Conservation (phyloP, 148 eudicot species). For the Beta vulgaris region DNA sequence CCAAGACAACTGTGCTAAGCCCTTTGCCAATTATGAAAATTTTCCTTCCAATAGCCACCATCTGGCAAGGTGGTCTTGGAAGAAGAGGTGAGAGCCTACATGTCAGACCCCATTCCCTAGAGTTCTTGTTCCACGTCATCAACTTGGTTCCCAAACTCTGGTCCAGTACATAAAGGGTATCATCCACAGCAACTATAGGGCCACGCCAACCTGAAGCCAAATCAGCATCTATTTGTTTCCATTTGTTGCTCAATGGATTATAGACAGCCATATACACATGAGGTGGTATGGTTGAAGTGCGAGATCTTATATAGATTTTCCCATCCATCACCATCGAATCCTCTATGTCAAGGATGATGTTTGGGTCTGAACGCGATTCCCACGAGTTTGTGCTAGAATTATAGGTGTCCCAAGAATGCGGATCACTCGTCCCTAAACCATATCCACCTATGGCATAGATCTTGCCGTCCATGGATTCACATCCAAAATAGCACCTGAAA, state of each 20-base stretch:
- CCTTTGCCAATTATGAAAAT: conserved; percentile 70
- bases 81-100: conserved; percentile 56
- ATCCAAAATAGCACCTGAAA: conserved; percentile 81
- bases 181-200: conserved; percentile 61
- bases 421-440: conserved; percentile 53
- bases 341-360: conserved; percentile 58
- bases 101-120: conserved; percentile 53
- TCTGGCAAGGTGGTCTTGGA: conserved; percentile 70
- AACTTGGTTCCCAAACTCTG: conserved; percentile 66
- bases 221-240: conserved; percentile 62
- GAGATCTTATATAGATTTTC: conserved; percentile 57
- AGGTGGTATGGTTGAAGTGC: conserved; percentile 54
- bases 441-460: conserved; percentile 79
- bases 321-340: conserved; percentile 62
- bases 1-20: conserved; percentile 63
- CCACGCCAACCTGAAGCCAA: conserved; percentile 74
- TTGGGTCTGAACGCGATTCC: conserved; percentile 56
- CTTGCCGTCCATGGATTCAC: conserved; percentile 60
- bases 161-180: conserved; percentile 64
- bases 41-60: conserved; percentile 60
- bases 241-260: conserved; percentile 53
- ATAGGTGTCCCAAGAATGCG: conserved; percentile 69
- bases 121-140: conserved; percentile 69
- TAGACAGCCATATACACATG: conserved; percentile 53
- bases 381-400: conserved; percentile 47